phyloP scores from a whole-genome alignment of 768 basidiomycete genomes.

The Leccinum variicolor region DNA sequence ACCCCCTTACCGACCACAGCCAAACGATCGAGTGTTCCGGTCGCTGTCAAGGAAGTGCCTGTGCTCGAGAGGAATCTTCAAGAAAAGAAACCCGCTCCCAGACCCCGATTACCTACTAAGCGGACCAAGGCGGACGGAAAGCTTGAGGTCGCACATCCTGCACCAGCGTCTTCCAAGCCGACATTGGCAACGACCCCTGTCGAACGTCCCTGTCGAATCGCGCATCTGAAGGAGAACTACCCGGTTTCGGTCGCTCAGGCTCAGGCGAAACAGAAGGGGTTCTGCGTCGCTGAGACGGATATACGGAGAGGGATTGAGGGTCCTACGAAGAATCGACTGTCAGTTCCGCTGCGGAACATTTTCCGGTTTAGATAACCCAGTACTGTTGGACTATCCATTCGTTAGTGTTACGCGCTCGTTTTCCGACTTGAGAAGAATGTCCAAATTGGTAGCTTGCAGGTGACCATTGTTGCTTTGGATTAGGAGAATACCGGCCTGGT shows the following conservation, averaged over 20 bases:
- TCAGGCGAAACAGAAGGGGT: constrained; percentile 16
- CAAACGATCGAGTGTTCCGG: not conserved
- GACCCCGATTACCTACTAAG: constrained; percentile 14
- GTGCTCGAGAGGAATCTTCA: constrained; percentile 1
- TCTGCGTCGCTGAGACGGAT: constrained; percentile 9
- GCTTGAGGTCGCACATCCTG: not conserved
- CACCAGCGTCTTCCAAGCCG: constrained; percentile 5
- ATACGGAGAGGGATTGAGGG: constrained; percentile 27
- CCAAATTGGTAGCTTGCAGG: not conserved
- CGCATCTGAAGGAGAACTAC: constrained; percentile 14
- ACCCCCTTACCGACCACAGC: constrained; percentile 7
- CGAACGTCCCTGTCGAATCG: constrained; percentile 17
- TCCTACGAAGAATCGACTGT: constrained; percentile 23
- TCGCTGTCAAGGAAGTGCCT: constrained; percentile 1
- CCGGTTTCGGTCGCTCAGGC: not conserved
- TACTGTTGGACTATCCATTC: not conserved
- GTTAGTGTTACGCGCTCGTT: constrained; percentile 10
- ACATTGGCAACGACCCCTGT: not conserved
- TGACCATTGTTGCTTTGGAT: not conserved
- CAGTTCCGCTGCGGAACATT: constrained; percentile 30
- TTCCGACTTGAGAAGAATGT: constrained; percentile 1
- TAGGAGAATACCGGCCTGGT: constrained; percentile 34
- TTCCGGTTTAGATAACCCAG: constrained; percentile 27
- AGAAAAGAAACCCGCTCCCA: constrained; percentile 10
- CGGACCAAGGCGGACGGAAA: constrained; percentile 11